Evolutionary conservation across 2,329 filamentous ascomycete genomes (phyloP).

Genomic region (Penicillium sp.): DNA sequence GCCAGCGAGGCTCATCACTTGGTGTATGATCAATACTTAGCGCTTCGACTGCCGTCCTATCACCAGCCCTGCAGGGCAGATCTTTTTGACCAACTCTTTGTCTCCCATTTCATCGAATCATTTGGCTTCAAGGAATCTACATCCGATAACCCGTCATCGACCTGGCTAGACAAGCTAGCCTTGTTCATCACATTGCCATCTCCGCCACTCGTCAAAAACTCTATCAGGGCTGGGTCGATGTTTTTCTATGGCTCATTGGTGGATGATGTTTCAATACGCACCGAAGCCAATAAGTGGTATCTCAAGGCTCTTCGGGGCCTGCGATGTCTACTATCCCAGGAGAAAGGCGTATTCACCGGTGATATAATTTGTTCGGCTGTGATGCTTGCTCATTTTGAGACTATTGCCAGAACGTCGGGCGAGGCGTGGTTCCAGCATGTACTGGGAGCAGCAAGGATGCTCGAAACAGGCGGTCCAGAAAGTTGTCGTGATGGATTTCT

Average conservation of each 20-base stretch:
- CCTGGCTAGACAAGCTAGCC: conserved; percentile 15
- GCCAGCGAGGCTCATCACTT: neutral
- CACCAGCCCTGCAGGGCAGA: conserved; percentile 12
- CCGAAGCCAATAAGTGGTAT: conserved; percentile 20
- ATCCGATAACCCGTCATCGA: conserved; percentile 1
- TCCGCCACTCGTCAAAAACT: conserved; percentile 3
- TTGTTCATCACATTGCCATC: neutral
- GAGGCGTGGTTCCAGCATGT: conserved; percentile 21
- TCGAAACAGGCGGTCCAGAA: conserved; percentile 9
- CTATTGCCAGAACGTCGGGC: conserved; percentile 9
- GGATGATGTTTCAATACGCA: conserved; percentile 14
- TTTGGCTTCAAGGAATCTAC: conserved; percentile 14
- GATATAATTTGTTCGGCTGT: conserved; percentile 16
- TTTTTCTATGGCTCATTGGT: conserved; percentile 18
- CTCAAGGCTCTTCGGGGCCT: conserved; percentile 10
- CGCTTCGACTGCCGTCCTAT: neutral
- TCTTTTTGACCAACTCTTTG: conserved; percentile 19
- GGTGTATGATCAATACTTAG: neutral
- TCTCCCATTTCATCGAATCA: conserved; percentile 23
- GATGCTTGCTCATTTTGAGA: conserved; percentile 21
- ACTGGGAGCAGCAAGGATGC: conserved; percentile 14
- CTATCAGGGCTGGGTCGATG: conserved; percentile 17
- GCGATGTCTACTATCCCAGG: conserved; percentile 9
- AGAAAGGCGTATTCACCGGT: neutral
- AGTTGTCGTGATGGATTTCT: conserved; percentile 17